Evolutionary conservation across 2,329 filamentous ascomycete species (phyloP), one percentile per base, ranked within the genome.

Genomic region (Pestalotiopsis sp.): DNA sequence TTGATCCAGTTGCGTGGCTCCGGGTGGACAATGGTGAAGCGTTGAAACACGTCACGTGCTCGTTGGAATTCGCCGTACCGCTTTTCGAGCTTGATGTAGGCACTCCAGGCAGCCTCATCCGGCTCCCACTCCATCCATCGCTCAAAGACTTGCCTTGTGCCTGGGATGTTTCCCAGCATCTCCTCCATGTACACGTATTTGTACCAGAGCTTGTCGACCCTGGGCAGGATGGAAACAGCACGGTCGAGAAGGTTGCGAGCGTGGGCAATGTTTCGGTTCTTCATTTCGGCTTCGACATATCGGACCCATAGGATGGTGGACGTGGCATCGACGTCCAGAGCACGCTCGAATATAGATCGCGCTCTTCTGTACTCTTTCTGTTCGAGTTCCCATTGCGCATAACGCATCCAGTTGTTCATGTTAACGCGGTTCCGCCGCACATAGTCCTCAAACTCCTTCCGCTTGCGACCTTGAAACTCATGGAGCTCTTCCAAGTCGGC

Each of bases 141-240:
- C 83, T 99, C 96, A 78, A 98, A 99, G 0, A 98, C 93, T 75
- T 97, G 93, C 69, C 96, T 87, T 2, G 94, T 97, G 45, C 95
- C 96, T 3, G 95, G 90, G 63, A 99, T 91, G 76, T 99, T 98
- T 6, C 94, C 94, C 67, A 99, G 87, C 82, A 95, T 98, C 86
- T 99, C 96, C 83, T 98, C 95, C 92, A 97, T 97, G 80, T 97
- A 97, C 31, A 97, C 94, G 84, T 98, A 99, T 80, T 98, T 98
- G 85, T 97, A 99, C 96, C 96, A 99, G 41, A 99, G 84, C 85
- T 98, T 98, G 79, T 98, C 94, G 56, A 98, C 89, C 68, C 96
- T 87, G 4, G 96, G 96, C 52, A 98, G 84, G 68, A 97, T 93
- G 0, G 94, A 94, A 66, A 98, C 93, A n/a, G 96, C 95, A 67